Conservation (phyloP, 1,139 yeast species). For the Candida neerlandica region DNA sequence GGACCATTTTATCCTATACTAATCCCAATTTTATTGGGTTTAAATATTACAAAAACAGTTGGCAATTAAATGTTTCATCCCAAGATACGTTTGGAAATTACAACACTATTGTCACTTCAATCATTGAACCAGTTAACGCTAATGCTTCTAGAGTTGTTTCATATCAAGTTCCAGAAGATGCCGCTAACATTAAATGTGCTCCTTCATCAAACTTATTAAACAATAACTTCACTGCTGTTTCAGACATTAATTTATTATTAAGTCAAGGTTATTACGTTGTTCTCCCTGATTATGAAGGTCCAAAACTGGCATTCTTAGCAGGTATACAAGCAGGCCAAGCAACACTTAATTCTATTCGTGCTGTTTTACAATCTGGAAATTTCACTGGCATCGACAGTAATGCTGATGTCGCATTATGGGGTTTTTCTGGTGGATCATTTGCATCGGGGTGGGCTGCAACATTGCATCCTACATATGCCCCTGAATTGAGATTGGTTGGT, state of each 20-base stretch:
- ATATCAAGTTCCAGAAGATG: constrained; percentile 19
- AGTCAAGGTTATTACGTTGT: constrained; percentile 37
- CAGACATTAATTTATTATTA: constrained; percentile 21
- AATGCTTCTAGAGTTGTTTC: constrained; percentile 24
- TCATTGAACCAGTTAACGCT: constrained; percentile 32
- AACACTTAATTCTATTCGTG: constrained; percentile 34
- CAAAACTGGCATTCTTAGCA: constrained; percentile 30
- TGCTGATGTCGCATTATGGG: constrained; percentile 36
- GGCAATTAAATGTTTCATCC: constrained; percentile 37
- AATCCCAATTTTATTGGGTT: background rate
- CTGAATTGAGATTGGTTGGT: constrained; percentile 31
- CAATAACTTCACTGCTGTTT: constrained; percentile 10
- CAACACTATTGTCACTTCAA: constrained; percentile 33
- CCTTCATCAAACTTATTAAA: constrained; percentile 18
- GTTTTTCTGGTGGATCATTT: constrained; percentile 45
- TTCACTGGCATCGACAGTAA: constrained; percentile 30
- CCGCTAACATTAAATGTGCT: constrained; percentile 16
- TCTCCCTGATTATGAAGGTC: constrained; percentile 38
- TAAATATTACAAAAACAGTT: constrained; percentile 14
- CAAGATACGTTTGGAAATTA: constrained; percentile 33
- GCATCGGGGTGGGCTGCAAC: constrained; percentile 43
- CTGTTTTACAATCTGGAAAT: constrained; percentile 25
- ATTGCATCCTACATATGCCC: constrained; percentile 35
- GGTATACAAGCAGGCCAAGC: constrained; percentile 36
- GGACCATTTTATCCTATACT: background rate